Base-by-base conservation (phyloP, 2,329 filamentous ascomycete genomes). In the Colletotrichum cereale region DNA sequence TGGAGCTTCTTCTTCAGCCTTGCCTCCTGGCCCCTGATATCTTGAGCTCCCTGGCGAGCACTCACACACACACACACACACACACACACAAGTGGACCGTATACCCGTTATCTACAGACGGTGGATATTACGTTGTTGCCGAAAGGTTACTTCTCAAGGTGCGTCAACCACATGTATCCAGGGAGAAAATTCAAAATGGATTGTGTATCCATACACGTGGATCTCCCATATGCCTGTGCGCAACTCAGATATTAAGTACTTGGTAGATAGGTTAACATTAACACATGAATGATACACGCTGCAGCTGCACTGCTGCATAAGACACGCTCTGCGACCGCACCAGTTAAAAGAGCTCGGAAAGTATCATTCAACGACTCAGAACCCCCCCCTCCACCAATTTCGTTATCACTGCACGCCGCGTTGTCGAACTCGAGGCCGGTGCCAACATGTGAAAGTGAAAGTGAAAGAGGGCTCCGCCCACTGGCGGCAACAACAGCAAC, bases 21-120 rank as follows among this genome's bases (percentile, higher is more conserved):
- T 71, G 68, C 68, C 52, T 71, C 68, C 65, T 71, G 64, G 44
- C 38, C 62, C 50, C 52, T 58, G 42, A 63, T 44, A 38, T 71
- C 57, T 62, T 31, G 53, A 36, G 58, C 50, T 58, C 44, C 21
- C 47, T 62, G 68, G 31, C 47, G 24, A 29, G 18, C 34, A 40
- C 36, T 26, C 24, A 56, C 42, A 50, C 47, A 58, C 52, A 64
- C 50, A 71, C 57, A 67, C 50, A 71, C 68, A 71, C 65, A n/a
- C 52, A 38, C 68, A 68, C 64, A 60, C n/a, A n/a, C n/a, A 62
- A 52, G 68, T 71, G 68, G 68, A 47, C 16, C 68, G 5, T 53
- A 29, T 68, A 58, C 68, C 65, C 60, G 65, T 64, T 69, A 55
- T 72, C 60, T 69, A 63, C 55, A 50, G 2, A 34, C 21, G 55